Conservation (phyloP, 2,329 filamentous ascomycete species). For the Alternaria triticina region DNA sequence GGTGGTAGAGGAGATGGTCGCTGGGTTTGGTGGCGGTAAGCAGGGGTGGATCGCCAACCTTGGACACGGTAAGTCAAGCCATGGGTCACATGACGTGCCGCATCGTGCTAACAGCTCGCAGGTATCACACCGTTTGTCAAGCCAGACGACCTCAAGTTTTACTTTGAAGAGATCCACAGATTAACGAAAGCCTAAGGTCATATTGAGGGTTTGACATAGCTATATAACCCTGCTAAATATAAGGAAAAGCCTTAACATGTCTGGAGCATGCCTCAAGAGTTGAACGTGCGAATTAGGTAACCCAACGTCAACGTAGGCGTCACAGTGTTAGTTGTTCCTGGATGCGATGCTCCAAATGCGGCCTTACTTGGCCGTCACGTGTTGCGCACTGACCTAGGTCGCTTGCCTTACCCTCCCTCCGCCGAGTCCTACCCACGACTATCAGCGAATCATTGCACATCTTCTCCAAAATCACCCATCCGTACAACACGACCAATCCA, state of each 20-base stretch:
- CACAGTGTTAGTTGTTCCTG: too few relatives aligned
- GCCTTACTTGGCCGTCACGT: neutral
- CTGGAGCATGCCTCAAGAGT: too few relatives aligned
- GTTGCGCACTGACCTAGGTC: neutral
- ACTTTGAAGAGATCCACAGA: slow-evolving; percentile 85
- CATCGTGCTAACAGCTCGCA: slow-evolving; percentile 49
- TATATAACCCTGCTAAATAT: too few relatives aligned
- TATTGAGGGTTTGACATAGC: too few relatives aligned
- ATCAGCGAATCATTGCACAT: rapidly evolving
- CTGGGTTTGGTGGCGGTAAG: slow-evolving; percentile 81
- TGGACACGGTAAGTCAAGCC: slow-evolving; percentile 75
- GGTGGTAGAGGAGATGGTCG: slow-evolving; percentile 84
- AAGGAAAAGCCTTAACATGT: too few relatives aligned
- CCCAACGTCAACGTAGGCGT: too few relatives aligned
- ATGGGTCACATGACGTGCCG: too few relatives aligned
- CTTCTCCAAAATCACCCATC: neutral
- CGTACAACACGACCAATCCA: neutral
- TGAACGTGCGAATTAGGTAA: too few relatives aligned
- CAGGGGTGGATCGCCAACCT: slow-evolving; percentile 97
- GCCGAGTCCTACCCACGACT: rapidly evolving
- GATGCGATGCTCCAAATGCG: too few relatives aligned
- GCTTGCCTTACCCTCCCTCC: neutral
- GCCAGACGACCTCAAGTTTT: slow-evolving; percentile 91
- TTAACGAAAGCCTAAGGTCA: slow-evolving; percentile 27
- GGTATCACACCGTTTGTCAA: slow-evolving; percentile 94